Base-by-base conservation (phyloP, 1,139 yeast genomes). In the Lodderomyces beijingensis region DNA sequence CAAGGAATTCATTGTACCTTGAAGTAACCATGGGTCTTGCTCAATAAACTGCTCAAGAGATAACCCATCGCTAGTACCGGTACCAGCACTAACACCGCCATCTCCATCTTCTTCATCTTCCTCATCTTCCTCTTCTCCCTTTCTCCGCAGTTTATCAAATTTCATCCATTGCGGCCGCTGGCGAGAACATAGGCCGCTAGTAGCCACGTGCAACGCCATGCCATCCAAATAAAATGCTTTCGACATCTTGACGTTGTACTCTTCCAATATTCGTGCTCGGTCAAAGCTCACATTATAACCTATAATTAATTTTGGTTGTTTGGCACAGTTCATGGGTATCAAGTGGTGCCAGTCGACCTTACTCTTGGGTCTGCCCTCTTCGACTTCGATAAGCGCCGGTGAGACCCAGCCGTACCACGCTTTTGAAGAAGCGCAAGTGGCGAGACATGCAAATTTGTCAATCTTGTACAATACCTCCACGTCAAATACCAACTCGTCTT, bases 381-480 rank as follows among this genome's bases (percentile, higher is more conserved):
- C 44, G n/a, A 51, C 75, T 2, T 79, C 65, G 12, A 23, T 6
- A 10, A 91, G 56, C 53, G 73, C 77, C 0, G 98, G 98, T 0
- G 96, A 87, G 1, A 87, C 79, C 99, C 99, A 93, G 0, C 81
- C 80, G 52, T 89, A 93, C 96, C 97, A 88, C 0, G 96, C 95
- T 13, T 70, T 62, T 0, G 69, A 53, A 0, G 96, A 77, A 1
- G 74, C 81, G 6, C 96, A 95, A 0, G 87, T 77, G 2, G 96
- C 96, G 57, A 93, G 53, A 0, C 85, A 78, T 0, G 97, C 79
- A 52, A 77, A 88, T 6, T 73, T 74, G 0, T 93, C 76, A 1
- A 75, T 54, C 42, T 86, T 81, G 59, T 87, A 89, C 51, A 89
- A 52, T 0, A 83, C 87, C 53, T 93, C 99, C 5, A 86, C 91